Base-by-base conservation (phyloP, 306 rosid genomes). In the Mimosa pudica region DNA sequence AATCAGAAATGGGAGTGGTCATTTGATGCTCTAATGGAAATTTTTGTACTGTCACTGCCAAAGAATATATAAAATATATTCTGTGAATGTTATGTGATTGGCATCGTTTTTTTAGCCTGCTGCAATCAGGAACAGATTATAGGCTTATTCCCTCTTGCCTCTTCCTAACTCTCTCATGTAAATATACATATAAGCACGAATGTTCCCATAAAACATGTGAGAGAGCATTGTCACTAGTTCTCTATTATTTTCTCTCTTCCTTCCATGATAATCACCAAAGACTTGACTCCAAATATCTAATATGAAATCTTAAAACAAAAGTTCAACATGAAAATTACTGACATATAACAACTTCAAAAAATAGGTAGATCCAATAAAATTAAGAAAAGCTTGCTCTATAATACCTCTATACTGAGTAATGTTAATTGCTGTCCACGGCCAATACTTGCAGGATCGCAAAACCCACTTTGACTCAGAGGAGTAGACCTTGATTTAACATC, bases 391-490 rank as follows among this genome's bases (percentile, higher is more conserved):
- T 44, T 42, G 54, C 55, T 71, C 74, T 41, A 41, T 18, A 54
- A 49, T 87, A 94, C 98, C 97, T 94, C 98, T 73, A 92, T 68
- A 76, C 97, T 92, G 78, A 94, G 85, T 86, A 92, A 78, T 16
- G 93, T 85, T 86, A 94, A 83, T 85, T 94, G 97, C 75, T 94
- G 97, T 69, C 97, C 95, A 73, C 79, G 66, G 49, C 97, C 97
- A 85, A 82, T 73, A 73, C 93, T 94, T 57, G 98, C 97, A 70
- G 98, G 97, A 77, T 92, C 98, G 11, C 70, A 83, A 86, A 92
- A 91, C 45, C 98, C 98, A 86, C 76, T 91, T 89, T 94, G 98
- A 87, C 97, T 92, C 10, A 92, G 89, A 71, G 97, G 93, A 79
- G 98, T 92, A 67, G 76, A 80, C 72, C 79, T 86, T 60, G 95